Percentiles rank a stretch among this genome's conserved stretches.
phyloP scores from a whole-genome alignment of 805 yeast species.

The Ogataea pilisensis region DNA sequence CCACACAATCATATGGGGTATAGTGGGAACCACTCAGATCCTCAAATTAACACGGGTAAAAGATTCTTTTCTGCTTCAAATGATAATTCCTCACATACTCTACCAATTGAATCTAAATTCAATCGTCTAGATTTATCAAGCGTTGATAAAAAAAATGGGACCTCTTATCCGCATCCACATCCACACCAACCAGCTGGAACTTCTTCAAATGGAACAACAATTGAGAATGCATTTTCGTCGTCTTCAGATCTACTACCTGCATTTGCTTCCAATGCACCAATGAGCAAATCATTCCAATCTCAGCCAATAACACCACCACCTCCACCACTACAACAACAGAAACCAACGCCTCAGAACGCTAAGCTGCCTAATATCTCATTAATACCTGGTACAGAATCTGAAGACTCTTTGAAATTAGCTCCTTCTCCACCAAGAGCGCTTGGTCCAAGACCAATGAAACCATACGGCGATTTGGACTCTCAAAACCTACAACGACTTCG shows the following conservation, averaged over 20 bases:
- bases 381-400: too few relatives aligned
- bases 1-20: conserved; percentile 11
- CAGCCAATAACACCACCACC: too few relatives aligned
- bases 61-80: conserved; percentile 9
- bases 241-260: background rate
- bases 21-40: conserved; percentile 12
- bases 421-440: background rate
- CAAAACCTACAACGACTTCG: background rate
- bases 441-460: conserved; percentile 4
- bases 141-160: background rate
- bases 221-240: too few relatives aligned
- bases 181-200: background rate
- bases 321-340: background rate
- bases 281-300: background rate
- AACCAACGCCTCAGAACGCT: too few relatives aligned
- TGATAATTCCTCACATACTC: conserved; percentile 3
- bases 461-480: background rate
- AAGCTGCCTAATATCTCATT: too few relatives aligned
- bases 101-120: conserved; percentile 5
- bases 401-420: background rate
- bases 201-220: background rate
- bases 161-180: too few relatives aligned
- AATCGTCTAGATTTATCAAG: background rate
- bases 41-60: conserved; percentile 5
- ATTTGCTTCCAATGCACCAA: background rate